phyloP scores from a whole-genome alignment of 177 flowering plant species.

The Vitis hybrid region DNA sequence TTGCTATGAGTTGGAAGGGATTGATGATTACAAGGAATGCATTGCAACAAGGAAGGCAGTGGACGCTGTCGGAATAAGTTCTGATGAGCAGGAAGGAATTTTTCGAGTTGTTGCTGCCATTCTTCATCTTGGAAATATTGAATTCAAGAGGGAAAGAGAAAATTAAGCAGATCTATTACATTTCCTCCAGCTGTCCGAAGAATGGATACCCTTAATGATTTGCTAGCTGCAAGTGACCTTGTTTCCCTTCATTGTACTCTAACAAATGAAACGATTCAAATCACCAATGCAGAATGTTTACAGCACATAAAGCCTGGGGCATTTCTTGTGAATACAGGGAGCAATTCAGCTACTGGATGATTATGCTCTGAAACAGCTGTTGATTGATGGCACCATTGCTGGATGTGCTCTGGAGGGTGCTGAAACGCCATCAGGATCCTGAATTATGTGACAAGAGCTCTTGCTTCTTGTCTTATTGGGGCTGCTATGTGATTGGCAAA shows the following conservation, averaged over 20 bases:
- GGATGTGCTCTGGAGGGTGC: slow-evolving; percentile 99
- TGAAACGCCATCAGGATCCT: slow-evolving; percentile 64
- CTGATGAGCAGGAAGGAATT: too few species aligned
- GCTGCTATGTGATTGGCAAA: too few species aligned
- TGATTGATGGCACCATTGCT: slow-evolving; percentile 94
- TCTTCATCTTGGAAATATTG: too few species aligned
- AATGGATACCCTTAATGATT: slow-evolving; percentile 98
- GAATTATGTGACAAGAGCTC: too few species aligned
- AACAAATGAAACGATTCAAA: slow-evolving; percentile 90
- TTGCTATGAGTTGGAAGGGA: too few species aligned
- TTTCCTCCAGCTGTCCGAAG: slow-evolving; percentile 93
- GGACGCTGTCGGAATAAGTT: too few species aligned
- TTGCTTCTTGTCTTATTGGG: too few species aligned
- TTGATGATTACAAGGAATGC: too few species aligned
- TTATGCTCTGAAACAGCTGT: slow-evolving; percentile 93
- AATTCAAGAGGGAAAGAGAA: slow-evolving; percentile 57
- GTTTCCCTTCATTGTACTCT: slow-evolving; percentile 93
- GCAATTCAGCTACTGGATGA: slow-evolving; percentile 94
- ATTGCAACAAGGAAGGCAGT: too few species aligned
- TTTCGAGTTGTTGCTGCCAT: too few species aligned
- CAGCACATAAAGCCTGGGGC: slow-evolving; percentile 98
- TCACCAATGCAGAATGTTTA: slow-evolving; percentile 85
- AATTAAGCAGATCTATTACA: slow-evolving; percentile 41
- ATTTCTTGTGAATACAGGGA: slow-evolving; percentile 94
- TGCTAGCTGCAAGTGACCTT: slow-evolving; percentile 96